Evolutionary conservation across 441 rosid species (phyloP).

Genomic region (Biscutella laevigata): DNA sequence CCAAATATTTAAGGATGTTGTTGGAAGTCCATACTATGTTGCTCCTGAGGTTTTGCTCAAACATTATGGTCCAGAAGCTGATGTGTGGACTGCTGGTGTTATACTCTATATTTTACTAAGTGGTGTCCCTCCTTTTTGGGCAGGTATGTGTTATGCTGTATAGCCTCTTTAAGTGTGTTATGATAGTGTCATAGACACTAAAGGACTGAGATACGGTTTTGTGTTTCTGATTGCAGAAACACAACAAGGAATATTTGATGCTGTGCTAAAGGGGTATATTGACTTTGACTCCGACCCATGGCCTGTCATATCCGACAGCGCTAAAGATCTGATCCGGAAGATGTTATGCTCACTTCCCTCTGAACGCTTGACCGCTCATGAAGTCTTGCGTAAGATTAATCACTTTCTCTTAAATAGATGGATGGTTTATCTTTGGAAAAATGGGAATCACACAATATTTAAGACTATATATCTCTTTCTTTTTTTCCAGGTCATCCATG

Average conservation of each 20-base stretch:
- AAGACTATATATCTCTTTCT: neutral
- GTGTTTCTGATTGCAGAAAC: conserved; percentile 51
- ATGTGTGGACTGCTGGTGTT: conserved; percentile 98
- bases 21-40: conserved; percentile 94
- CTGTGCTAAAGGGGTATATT: conserved; percentile 80
- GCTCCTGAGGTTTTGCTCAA: conserved; percentile 93
- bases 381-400: conserved; percentile 82
- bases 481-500: conserved; percentile 76
- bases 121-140: conserved; percentile 98
- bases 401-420: neutral
- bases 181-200: neutral
- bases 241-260: conserved; percentile 94
- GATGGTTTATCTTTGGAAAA: too few species aligned
- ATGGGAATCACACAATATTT: neutral
- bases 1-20: conserved; percentile 82
- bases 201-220: conserved; percentile 19
- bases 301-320: conserved; percentile 87
- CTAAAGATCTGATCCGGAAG: conserved; percentile 75
- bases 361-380: conserved; percentile 80
- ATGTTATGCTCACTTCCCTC: conserved; percentile 77
- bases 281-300: conserved; percentile 91
- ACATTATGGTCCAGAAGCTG: conserved; percentile 90
- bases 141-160: conserved; percentile 39
- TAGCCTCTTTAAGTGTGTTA: neutral
- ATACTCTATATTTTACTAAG: conserved; percentile 85